These are phyloP conservation scores for Pseudogymnoascus sp. DNA, from an alignment of 2,329 filamentous ascomycete genomes.

Conservation along the genomic window DNA sequence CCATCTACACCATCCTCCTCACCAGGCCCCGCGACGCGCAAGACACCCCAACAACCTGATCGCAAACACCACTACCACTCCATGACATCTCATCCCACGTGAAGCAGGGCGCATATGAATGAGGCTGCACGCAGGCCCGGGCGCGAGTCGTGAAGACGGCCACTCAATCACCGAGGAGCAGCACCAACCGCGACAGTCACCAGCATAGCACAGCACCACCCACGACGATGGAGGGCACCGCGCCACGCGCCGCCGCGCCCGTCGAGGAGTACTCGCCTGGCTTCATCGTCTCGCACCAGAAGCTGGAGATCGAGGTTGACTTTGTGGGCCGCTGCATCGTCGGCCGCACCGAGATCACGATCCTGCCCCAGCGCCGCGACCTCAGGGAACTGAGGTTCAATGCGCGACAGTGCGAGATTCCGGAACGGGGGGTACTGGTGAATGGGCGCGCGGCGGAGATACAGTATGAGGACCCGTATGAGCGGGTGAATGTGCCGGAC, in stretches of 20 bases:
- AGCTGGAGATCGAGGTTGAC: conserved; percentile 82
- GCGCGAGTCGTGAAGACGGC: conserved; percentile 3
- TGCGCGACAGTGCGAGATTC: conserved; percentile 53
- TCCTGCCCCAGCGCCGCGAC: conserved; percentile 48
- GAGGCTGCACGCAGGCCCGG: conserved; percentile 1
- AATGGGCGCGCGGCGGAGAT: conserved; percentile 28
- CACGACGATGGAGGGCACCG: conserved; percentile 1
- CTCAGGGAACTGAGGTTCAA: conserved; percentile 51
- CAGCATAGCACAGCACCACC: too few species aligned
- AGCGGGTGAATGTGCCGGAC: conserved; percentile 50
- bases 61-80: neutral
- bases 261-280: conserved; percentile 13
- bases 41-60: neutral
- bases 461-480: conserved; percentile 53
- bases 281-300: conserved; percentile 65
- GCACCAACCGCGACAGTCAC: conserved; percentile 4
- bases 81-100: neutral
- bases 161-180: neutral
- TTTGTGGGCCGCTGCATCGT: conserved; percentile 66
- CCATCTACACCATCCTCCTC: neutral
- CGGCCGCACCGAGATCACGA: conserved; percentile 73
- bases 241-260: conserved; percentile 6
- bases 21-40: conserved; percentile 5
- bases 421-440: conserved; percentile 45
- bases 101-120: conserved; percentile 4